Base-by-base conservation (phyloP, 2,329 filamentous ascomycete genomes). In the Aspergillus sp. region DNA sequence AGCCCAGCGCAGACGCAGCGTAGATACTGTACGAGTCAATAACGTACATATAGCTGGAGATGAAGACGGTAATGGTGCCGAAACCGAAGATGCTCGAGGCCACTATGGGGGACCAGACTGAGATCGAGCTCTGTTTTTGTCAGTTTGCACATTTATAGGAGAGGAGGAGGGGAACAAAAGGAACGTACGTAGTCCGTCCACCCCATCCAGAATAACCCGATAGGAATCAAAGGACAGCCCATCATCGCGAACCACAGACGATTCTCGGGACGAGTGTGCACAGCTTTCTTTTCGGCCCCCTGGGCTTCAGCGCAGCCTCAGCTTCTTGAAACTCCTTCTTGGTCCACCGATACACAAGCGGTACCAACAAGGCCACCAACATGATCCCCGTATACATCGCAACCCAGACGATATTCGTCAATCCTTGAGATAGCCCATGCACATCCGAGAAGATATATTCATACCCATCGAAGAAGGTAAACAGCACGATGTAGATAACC, bases 161-260 rank as follows among this genome's bases (percentile, higher is more conserved):
- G 75, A 48, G 32, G 4, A 4, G 19, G 28, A 28, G 4, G 32
- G 10, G 29, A 27, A 39, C 29, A n/a, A 26, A 68, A 62, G 50
- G 27, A 6, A 47, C 51, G 34, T 52, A 59, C 56, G 33, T 52
- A 60, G 35, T 58, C 56, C 0, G 74, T 79, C 78, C 78, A 81
- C 0, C 70, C 78, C 63, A 82, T 77, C 77, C 77, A 81, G 56
- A 82, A 80, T 4, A 81, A 62, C 1, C 66, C 67, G 29, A 79
- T 64, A 0, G 78, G 77, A 4, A 81, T 71, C 0, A 70, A 61
- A 0, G 74, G 71, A 0, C 74, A 70, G 0, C 73, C 71, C 1
- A 78, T 58, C 62, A 81, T 80, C 4, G 72, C 70, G 43, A 72
- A 78, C 70, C 71, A 79, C 0, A 82, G 65, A 4, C 78, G 66